These are phyloP conservation scores for Venturia aucupariae DNA, from an alignment of 2,329 filamentous ascomycete genomes.

Conservation along the genomic window DNA sequence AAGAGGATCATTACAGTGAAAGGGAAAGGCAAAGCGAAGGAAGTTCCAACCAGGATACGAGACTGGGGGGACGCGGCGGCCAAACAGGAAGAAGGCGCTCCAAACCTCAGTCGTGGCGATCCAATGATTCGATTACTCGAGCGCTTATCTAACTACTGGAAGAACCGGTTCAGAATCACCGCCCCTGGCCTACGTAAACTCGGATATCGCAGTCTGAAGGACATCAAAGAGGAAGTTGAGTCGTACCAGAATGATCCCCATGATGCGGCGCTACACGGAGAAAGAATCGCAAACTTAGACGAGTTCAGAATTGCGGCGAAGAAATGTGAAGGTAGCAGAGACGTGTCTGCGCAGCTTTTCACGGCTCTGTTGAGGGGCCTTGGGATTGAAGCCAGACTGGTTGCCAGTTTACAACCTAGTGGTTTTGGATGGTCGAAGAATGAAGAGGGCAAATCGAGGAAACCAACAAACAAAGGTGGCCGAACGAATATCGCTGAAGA, in stretches of 20 bases:
- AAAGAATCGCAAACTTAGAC: slow-evolving; percentile 57
- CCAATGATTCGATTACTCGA: slow-evolving; percentile 70
- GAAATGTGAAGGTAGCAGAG: slow-evolving; percentile 68
- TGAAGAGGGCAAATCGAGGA: slow-evolving; percentile 60
- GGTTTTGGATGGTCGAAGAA: slow-evolving; percentile 86
- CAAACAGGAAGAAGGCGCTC: slow-evolving; percentile 57
- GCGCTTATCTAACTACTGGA: slow-evolving; percentile 77
- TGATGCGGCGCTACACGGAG: slow-evolving; percentile 61
- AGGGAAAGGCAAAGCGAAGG: slow-evolving; percentile 27
- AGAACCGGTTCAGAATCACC: slow-evolving; percentile 67
- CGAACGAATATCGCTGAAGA: not conserved
- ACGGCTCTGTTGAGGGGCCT: slow-evolving; percentile 73
- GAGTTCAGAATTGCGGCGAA: slow-evolving; percentile 62
- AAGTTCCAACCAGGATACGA: slow-evolving; percentile 29
- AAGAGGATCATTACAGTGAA: slow-evolving; percentile 24
- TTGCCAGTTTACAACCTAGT: slow-evolving; percentile 74
- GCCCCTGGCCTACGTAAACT: slow-evolving; percentile 76
- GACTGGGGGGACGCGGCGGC: slow-evolving; percentile 68
- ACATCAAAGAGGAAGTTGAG: slow-evolving; percentile 63
- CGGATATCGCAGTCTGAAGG: slow-evolving; percentile 74
- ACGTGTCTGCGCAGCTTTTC: slow-evolving; percentile 83
- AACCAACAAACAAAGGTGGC: slow-evolving; percentile 16
- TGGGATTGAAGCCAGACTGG: slow-evolving; percentile 72
- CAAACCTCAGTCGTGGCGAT: slow-evolving; percentile 75
- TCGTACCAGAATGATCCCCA: slow-evolving; percentile 56